A percentile compares a stretch with the other conserved stretches of the same genome.
These are phyloP conservation scores for Candolleomyces aberdarensis DNA, from an alignment of 768 basidiomycete genomes.

Conservation along the genomic window DNA sequence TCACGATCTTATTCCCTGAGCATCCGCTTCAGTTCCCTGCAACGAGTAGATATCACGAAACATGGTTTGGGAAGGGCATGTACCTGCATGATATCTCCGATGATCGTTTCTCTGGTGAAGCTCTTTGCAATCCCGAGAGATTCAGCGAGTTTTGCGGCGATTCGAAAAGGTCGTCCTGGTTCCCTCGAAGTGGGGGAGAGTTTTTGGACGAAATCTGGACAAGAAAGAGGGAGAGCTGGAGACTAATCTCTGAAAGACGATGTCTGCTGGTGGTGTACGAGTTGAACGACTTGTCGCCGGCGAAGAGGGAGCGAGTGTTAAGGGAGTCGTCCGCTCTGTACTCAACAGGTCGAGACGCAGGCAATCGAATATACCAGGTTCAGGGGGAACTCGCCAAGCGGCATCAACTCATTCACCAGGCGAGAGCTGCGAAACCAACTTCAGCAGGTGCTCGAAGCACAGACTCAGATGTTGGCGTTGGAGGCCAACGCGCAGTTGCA, in stretches of 20 bases:
- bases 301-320: background rate
- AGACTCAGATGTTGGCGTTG: background rate
- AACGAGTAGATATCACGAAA: background rate
- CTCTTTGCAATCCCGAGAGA: slow-evolving; percentile 23
- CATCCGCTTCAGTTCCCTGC: background rate
- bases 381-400: no score
- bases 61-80: no score
- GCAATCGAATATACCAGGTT: no score
- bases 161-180: slow-evolving; percentile 23
- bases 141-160: slow-evolving; percentile 22
- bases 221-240: background rate
- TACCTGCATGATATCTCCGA: slow-evolving; percentile 19
- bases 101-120: slow-evolving; percentile 24
- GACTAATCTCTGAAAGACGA: background rate
- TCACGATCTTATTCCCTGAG: background rate
- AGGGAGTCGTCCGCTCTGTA: background rate
- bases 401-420: background rate
- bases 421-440: no score
- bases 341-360: no score
- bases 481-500: background rate
- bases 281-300: background rate
- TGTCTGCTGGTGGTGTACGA: background rate
- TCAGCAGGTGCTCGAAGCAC: no score
- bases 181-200: no score
- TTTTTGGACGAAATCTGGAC: background rate